Evolutionary conservation across 75 land plant genomes (phyloP), one percentile per base, ranked within the genome.

Genomic region (Azolla pinnata): DNA sequence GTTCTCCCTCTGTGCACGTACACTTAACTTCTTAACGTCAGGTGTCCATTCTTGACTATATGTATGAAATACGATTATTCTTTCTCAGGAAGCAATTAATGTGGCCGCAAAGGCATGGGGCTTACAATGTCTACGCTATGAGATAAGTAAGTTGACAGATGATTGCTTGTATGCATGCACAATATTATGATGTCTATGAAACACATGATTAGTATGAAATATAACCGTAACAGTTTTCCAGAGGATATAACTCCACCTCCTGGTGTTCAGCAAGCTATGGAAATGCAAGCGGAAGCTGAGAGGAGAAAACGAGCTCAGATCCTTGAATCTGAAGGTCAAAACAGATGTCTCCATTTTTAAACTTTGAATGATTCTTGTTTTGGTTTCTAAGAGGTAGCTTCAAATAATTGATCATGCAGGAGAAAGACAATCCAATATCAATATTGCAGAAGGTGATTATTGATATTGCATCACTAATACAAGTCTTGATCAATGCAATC

Each of bases 281-380:
- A 92, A 64, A 88, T 88, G 97, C 97, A 92, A 64, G 97, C 96
- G 28, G 97, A 92, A 73, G 97, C 97, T 29, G 97, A 92, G 45
- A 73, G 97, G 25, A 85, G 74, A 67, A 88, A 83, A 71, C 79
- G 97, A 63, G 97, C 97, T 16, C 84, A 85, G 66, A 64, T 92
- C 59, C 82, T 92, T 24, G 90, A 88, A 59, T 85, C 97, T 46
- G 96, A 92, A 81, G 96, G 85, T 82, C 32, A n/a, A 62, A 49
- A 21, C 27, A 40, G 10, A 7, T 0, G 33, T 1, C 35, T 12
- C n/a, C 25, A 19, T 29, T 34, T 33, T 53, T 38, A n/a, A n/a
- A n/a, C n/a, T n/a, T n/a, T n/a, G n/a, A n/a, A 8, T 12, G 1
- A 44, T 55, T 56, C 18, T 33, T 38, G 26, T 33, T 31, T n/a